Evolutionary conservation across 768 basidiomycete species (phyloP), one percentile per base, ranked within the genome.

Genomic region (Steccherinum ochraceum): DNA sequence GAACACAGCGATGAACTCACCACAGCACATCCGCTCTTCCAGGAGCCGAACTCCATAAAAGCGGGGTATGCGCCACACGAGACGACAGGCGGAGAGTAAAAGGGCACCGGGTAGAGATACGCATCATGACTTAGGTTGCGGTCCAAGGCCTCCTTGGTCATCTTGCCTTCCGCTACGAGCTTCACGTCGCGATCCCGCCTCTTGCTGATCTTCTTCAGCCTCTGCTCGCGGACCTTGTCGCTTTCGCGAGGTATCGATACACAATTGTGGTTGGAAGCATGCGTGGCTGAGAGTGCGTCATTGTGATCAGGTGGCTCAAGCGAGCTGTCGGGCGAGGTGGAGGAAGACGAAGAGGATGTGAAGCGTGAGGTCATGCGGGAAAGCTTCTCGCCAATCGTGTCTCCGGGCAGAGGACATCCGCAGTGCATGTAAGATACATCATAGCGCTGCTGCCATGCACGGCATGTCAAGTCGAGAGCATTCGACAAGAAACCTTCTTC

Each of bases 401-500:
- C 70, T 4, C 74, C 76, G 0, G 76, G 74, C 3, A 70, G 61
- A 0, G 78, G 72, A 57, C 83, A 84, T 2, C 83, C 83, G 52
- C 83, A 86, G 54, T 78, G 72, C 46, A 69, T 74, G 63, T 86
- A 86, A 1, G 72, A 65, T 4, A 75, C 64, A 41, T 69, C 68
- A 59, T 77, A 84, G 10, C 80, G 78, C 12, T 67, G 54, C 62
- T 77, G 57, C 80, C 79, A 80, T 3, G 71, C 72, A 12, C 70
- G 70, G 42, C 74, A 77, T 1, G 78, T 82, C 13, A 68, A 45
- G 39, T 81, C 81, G 54, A 81, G 76, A 18, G 72, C 60, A 2
- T 67, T 70, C 4, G 72, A 64, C 0, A 80, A 69, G 10, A 65
- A 58, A 19, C 58, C 61, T 58, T 80, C 76, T 24, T 73, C 75